Conservation (phyloP, 805 yeast genomes). For the Candida dendrica region DNA sequence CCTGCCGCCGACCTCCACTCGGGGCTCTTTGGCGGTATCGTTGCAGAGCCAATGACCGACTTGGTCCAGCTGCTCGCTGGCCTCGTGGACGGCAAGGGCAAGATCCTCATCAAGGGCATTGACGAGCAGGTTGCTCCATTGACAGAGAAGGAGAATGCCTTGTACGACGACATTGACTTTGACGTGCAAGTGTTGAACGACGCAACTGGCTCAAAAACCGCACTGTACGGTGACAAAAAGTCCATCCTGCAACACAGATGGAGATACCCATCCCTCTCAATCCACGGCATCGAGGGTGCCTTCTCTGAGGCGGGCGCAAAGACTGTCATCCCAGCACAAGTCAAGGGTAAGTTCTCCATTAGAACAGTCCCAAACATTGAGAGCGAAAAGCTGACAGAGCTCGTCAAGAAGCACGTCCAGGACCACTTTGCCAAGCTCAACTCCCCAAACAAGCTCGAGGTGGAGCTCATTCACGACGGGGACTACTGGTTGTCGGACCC, state of each 20-base stretch:
- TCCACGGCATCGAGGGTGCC: constrained; percentile 98
- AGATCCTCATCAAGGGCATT: constrained; percentile 81
- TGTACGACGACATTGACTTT: constrained; percentile 84
- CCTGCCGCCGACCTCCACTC: constrained; percentile 97
- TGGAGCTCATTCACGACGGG: constrained; percentile 88
- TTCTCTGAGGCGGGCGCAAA: constrained; percentile 93
- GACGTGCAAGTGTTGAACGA: constrained; percentile 76
- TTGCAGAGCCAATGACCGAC: constrained; percentile 97
- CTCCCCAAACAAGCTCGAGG: constrained; percentile 69
- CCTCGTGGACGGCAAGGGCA: constrained; percentile 77
- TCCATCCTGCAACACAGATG: constrained; percentile 95
- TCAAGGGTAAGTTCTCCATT: constrained; percentile 89
- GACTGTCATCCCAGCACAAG: constrained; percentile 96
- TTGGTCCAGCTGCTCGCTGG: constrained; percentile 68
- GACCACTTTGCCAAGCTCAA: constrained; percentile 53
- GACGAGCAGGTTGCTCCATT: constrained; percentile 93
- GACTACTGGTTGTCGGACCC: constrained; percentile 96
- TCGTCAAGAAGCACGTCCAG: constrained; percentile 67
- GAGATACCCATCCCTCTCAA: constrained; percentile 94
- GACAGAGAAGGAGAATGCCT: constrained; percentile 67
- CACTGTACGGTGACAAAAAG: constrained; percentile 69
- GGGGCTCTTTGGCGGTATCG: constrained; percentile 95
- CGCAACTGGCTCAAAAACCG: constrained; percentile 84
- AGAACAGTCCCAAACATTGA: constrained; percentile 96
- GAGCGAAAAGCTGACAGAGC: constrained; percentile 66